Percentiles rank a stretch among this genome's conserved stretches.
phyloP scores from a whole-genome alignment of 768 basidiomycete species.

The Amanita rimosa region DNA sequence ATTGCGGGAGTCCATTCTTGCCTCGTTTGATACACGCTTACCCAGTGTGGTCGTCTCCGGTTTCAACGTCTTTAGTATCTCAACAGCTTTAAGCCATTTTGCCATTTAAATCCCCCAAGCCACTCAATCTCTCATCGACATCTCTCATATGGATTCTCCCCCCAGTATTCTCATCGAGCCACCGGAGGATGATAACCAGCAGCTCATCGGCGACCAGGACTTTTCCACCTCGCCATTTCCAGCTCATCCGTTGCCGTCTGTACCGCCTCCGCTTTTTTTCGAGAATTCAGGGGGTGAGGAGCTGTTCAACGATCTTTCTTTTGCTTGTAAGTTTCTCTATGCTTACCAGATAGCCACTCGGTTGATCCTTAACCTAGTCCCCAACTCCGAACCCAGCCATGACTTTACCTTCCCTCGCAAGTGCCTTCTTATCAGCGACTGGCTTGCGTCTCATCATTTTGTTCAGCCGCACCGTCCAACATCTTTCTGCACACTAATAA shows the following conservation, averaged over 20 bases:
- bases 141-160: not conserved
- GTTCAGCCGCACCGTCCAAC: not conserved
- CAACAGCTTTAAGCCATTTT: not conserved
- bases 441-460: not conserved
- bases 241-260: not conserved
- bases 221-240: not conserved
- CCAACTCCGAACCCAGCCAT: not conserved
- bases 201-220: not conserved
- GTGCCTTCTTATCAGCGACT: not conserved
- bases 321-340: not conserved
- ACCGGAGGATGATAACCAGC: constrained; percentile 1
- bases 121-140: not conserved
- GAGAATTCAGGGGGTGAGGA: not conserved
- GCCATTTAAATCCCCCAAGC: not conserved
- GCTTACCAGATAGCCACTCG: not conserved
- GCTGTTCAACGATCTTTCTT: not conserved
- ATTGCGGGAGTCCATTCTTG: not conserved
- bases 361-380: not conserved
- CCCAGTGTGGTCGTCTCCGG: not conserved
- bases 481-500: not conserved
- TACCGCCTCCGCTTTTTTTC: not conserved
- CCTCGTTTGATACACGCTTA: constrained; percentile 1
- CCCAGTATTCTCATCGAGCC: constrained; percentile 2
- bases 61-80: not conserved
- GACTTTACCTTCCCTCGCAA: not conserved